A percentile compares a stretch with the other conserved stretches of the same genome.
Conservation (phyloP, 345 rosid species). For the Populus davidiana region DNA sequence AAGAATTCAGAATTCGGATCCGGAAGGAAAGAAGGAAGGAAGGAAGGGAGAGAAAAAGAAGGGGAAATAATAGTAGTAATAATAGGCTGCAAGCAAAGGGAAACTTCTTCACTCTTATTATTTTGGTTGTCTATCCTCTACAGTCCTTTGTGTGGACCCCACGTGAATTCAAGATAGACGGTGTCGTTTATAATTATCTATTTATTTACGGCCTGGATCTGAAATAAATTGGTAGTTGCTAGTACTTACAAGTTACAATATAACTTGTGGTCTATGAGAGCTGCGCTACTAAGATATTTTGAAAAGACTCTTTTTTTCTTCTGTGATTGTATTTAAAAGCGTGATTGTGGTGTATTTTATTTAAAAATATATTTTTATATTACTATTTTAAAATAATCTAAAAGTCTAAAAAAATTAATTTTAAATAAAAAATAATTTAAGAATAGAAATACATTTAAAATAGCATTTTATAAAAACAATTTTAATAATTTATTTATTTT, state of each 20-base stretch:
- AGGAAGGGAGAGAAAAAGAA: not conserved
- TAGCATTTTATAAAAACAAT: too few species aligned
- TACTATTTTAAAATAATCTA: too few species aligned
- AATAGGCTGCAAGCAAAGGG: not conserved
- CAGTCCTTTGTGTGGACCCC: not conserved
- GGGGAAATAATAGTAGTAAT: too few species aligned
- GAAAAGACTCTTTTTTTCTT: too few species aligned
- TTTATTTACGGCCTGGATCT: not conserved
- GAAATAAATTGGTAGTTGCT: not conserved
- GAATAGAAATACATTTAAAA: too few species aligned
- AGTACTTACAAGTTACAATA: fast-evolving
- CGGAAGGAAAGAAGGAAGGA: not conserved
- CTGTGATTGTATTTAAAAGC: too few species aligned
- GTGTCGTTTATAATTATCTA: not conserved
- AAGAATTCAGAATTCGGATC: not conserved
- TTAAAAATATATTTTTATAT: too few species aligned
- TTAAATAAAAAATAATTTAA: too few species aligned
- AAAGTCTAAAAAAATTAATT: too few species aligned
- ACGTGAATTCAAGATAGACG: not conserved
- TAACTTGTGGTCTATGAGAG: not conserved
- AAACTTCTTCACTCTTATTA: not conserved
- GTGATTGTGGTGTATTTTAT: too few species aligned
- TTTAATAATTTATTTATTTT: too few species aligned
- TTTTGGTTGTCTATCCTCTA: not conserved
- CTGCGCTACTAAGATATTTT: fast-evolving